phyloP scores from a whole-genome alignment of 1,284 basidiomycete species.

The Mycena sp. region DNA sequence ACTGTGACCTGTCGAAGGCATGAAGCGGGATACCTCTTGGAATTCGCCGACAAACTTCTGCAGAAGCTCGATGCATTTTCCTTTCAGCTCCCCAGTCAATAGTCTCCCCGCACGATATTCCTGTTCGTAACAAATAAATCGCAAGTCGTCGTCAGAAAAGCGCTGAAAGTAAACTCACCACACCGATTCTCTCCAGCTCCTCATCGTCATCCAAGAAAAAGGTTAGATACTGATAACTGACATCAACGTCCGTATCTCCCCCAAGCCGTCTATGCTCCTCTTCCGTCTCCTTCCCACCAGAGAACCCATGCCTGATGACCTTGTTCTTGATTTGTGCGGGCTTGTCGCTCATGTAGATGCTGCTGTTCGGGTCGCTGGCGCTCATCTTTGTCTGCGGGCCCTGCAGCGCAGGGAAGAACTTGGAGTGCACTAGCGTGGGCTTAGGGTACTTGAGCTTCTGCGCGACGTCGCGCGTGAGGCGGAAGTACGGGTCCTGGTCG shows the following conservation, averaged over 20 bases:
- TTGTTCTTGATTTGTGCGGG: constrained; percentile 97
- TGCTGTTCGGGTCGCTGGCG: constrained; percentile 63
- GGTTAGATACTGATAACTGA: constrained; percentile 95
- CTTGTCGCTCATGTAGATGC: constrained; percentile 97
- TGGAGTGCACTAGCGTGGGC: constrained; percentile 91
- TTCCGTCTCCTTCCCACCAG: constrained; percentile 90
- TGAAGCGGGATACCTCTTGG: constrained; percentile 75
- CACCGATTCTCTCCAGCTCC: constrained; percentile 80
- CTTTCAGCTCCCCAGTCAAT: constrained; percentile 94
- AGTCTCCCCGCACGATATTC: constrained; percentile 92
- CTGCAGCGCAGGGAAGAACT: constrained; percentile 98
- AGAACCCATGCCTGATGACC: constrained; percentile 93
- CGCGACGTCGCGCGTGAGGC: constrained; percentile 95
- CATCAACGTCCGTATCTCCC: constrained; percentile 96
- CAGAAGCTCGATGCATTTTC: constrained; percentile 85
- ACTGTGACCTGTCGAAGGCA: not conserved
- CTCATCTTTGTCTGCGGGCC: constrained; percentile 98
- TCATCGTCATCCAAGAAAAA: constrained; percentile 98
- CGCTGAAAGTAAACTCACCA: constrained; percentile 56
- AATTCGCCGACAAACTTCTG: constrained; percentile 90
- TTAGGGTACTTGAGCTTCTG: constrained; percentile 96
- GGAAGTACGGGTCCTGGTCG: constrained; percentile 98
- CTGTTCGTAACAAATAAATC: constrained; percentile 47
- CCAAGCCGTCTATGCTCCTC: constrained; percentile 93
- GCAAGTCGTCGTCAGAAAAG: not conserved